Percentiles rank a stretch among this genome's conserved stretches.
These are phyloP conservation scores for Beauveria asiatica DNA, from an alignment of 2,329 filamentous ascomycete genomes.

Conservation along the genomic window DNA sequence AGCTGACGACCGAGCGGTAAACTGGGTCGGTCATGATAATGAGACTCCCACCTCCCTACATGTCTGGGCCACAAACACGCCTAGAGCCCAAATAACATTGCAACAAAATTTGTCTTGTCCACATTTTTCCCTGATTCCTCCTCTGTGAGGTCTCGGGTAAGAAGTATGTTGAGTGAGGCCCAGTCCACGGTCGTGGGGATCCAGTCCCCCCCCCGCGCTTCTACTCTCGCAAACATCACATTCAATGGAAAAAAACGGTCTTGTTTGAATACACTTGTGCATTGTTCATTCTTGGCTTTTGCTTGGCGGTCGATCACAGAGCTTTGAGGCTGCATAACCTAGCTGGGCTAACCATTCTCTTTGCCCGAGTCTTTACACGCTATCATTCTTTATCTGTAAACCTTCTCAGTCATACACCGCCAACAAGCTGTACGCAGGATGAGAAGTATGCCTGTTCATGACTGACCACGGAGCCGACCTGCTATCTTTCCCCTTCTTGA, in stretches of 20 bases:
- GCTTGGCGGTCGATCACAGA: neutral
- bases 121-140: neutral
- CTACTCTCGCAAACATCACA: too few species aligned
- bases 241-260: too few species aligned
- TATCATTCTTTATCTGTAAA: too few species aligned
- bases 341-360: too few species aligned
- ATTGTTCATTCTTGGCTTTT: neutral
- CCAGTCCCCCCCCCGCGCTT: too few species aligned
- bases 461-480: constrained; percentile 33
- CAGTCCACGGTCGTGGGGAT: too few species aligned
- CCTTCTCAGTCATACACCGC: constrained; percentile 24
- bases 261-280: neutral
- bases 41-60: neutral
- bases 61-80: neutral
- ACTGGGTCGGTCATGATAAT: neutral
- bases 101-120: neutral
- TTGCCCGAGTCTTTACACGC: too few species aligned
- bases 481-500: constrained; percentile 13
- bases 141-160: too few species aligned
- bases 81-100: neutral
- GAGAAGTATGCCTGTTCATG: constrained; percentile 42
- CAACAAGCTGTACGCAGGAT: constrained; percentile 48
- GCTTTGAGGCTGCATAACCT: neutral
- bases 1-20: neutral
- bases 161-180: too few species aligned